Percentiles rank a stretch among this genome's conserved stretches.
These are phyloP conservation scores for Fusarium poae DNA, from an alignment of 2,329 filamentous ascomycete species.

Conservation along the genomic window DNA sequence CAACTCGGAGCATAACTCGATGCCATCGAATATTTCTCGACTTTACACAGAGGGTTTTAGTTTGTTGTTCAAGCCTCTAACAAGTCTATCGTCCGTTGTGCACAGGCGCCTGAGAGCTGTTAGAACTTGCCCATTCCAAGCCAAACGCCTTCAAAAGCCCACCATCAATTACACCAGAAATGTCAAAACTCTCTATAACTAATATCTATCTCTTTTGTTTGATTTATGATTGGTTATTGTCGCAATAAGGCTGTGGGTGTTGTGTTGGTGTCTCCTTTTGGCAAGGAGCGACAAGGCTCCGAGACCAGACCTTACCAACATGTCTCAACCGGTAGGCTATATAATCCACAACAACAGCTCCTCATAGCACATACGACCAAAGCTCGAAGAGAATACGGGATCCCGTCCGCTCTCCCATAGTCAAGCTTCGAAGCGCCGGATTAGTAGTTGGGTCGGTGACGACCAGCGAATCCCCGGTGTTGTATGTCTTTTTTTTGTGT, in stretches of 20 bases:
- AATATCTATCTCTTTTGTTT: neutral
- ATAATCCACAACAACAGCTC: neutral
- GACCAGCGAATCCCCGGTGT: conserved; percentile 36
- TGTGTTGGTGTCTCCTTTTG: conserved; percentile 5
- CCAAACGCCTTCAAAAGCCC: neutral
- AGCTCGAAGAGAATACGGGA: conserved; percentile 35
- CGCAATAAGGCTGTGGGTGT: conserved; percentile 1
- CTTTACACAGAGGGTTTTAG: neutral
- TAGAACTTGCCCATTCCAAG: too few relatives aligned
- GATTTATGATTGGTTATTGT: conserved; percentile 16
- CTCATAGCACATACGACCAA: conserved; percentile 23
- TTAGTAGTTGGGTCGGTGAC: conserved; percentile 38
- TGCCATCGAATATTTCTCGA: neutral
- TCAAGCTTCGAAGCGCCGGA: conserved; percentile 38
- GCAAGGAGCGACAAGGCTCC: conserved; percentile 17
- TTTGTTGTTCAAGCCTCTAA: neutral
- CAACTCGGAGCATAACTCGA: too few relatives aligned
- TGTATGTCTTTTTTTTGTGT: conserved; percentile 25
- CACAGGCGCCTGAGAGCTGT: neutral
- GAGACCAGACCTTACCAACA: neutral
- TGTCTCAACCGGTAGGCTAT: neutral
- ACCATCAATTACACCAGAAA: fast-evolving
- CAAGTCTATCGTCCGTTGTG: neutral
- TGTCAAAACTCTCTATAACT: fast-evolving
- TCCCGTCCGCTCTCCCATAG: conserved; percentile 36